Evolutionary conservation across 2,329 filamentous ascomycete species (phyloP), one percentile per base, ranked within the genome.

Genomic region (Epichloe hybrida): DNA sequence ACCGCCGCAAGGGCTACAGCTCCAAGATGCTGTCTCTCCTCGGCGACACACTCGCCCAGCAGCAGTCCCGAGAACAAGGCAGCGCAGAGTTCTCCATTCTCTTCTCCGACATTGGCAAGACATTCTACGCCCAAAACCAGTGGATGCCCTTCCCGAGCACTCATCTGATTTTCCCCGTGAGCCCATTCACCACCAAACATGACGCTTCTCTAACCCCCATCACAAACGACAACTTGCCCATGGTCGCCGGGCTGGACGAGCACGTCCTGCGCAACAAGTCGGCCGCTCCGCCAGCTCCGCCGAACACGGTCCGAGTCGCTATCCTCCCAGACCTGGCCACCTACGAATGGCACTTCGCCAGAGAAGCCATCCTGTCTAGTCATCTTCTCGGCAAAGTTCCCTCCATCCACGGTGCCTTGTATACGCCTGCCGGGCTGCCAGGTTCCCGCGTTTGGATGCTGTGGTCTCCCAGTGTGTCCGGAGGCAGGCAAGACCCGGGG

Each of bases 101-200:
- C 8, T 95, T 83, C 66, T 95, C 88, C 8, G 88, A 94, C 60
- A 89, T 94, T 56, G 88, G 90, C 20, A 85, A 88, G 71, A 70
- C 72, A 39, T 96, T 89, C 67, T 96, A 96, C 68, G 78, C 84
- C 3, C 74, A 72, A 35, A 74, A 80, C 55, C 88, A 88, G 44
- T 96, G 90, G 90, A 74, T 80, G 46, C 75, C 81, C 0, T 90
- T 84, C 59, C 73, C 77, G 20, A 91, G 86, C 52, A 73, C 76
- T 1, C 89, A 95, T 63, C 72, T 94, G 42, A 73, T 76, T 35
- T 76, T 94, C 51, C 68, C 64, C 3, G 60, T 61, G 17, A 41
- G 36, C 15, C 47, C 57, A 9, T 51, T 52, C 21, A 59, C 64
- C 43, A 52, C 69, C 51, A 57, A 59, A 5, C 55, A 62, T 1